Conservation (phyloP, 2,329 filamentous ascomycete species). For the Penicillium vulpinum region DNA sequence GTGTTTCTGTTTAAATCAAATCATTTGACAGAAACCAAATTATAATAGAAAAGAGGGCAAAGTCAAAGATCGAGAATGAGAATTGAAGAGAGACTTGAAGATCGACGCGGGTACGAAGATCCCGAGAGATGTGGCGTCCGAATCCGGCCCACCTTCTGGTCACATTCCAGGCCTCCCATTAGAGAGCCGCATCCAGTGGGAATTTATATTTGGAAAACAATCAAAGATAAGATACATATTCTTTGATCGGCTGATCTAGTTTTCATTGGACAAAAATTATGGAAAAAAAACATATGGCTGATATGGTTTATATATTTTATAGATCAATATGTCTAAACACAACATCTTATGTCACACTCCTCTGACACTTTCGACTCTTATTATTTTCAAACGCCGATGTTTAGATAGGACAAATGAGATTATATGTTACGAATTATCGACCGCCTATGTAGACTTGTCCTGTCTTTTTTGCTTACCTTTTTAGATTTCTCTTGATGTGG, state of each 20-base stretch:
- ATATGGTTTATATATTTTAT: not conserved
- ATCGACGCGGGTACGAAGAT: conserved; percentile 10
- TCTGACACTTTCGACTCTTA: not conserved
- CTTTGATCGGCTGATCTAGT: not conserved
- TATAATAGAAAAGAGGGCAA: conserved; percentile 7
- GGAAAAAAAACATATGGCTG: not conserved
- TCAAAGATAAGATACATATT: not conserved
- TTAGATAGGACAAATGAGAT: not conserved
- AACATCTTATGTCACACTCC: not conserved
- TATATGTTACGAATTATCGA: not conserved
- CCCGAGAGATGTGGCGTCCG: conserved; percentile 4
- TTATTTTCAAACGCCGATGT: not conserved
- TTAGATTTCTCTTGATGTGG: not conserved
- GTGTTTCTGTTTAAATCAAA: not conserved
- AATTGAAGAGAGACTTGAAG: not conserved
- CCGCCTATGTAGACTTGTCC: no score
- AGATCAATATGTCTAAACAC: not conserved
- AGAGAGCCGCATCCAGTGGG: not conserved
- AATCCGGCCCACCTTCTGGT: conserved; percentile 6
- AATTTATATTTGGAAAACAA: not conserved
- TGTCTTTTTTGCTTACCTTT: no score
- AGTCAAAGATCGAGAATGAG: not conserved
- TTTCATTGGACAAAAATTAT: not conserved
- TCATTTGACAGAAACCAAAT: conserved; percentile 6
- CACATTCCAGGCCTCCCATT: conserved; percentile 17